These are phyloP conservation scores for Vigna unguiculata DNA, from an alignment of 306 rosid species.

Conservation along the genomic window DNA sequence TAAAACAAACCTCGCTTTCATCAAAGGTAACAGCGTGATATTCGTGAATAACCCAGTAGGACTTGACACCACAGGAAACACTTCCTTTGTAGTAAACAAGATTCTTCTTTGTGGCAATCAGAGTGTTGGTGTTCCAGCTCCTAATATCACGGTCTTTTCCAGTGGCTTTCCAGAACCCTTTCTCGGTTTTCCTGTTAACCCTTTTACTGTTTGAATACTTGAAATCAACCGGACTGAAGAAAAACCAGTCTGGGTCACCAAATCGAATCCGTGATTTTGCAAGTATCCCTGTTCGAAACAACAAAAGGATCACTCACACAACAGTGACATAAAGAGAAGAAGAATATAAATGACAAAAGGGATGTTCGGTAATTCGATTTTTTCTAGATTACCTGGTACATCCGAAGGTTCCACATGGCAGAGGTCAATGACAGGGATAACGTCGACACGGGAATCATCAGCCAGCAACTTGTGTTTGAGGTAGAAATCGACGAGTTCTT, in stretches of 20 bases:
- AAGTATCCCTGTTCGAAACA: conserved; percentile 26
- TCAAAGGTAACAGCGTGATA: conserved; percentile 46
- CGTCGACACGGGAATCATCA: background rate
- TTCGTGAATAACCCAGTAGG: conserved; percentile 77
- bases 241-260: conserved; percentile 66
- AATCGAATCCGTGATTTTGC: conserved; percentile 48
- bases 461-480: conserved; percentile 54
- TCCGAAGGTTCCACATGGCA: conserved; percentile 65
- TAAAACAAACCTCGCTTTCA: conserved; percentile 49
- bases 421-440: conserved; percentile 59
- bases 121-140: conserved; percentile 15
- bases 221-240: conserved; percentile 52
- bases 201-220: conserved; percentile 49
- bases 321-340: background rate
- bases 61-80: conserved; percentile 38
- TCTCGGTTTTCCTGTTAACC: conserved; percentile 49
- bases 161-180: conserved; percentile 82
- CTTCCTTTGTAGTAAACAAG: conserved; percentile 59
- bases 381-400: conserved; percentile 52
- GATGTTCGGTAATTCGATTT: too few species aligned
- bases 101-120: conserved; percentile 70
- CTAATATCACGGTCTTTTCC: conserved; percentile 52
- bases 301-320: conserved; percentile 2
- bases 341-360: background rate
- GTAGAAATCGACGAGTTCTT: conserved; percentile 62